These are phyloP conservation scores for Butyriboletus appendiculatus DNA, from an alignment of 1,284 basidiomycete species.

Conservation along the genomic window DNA sequence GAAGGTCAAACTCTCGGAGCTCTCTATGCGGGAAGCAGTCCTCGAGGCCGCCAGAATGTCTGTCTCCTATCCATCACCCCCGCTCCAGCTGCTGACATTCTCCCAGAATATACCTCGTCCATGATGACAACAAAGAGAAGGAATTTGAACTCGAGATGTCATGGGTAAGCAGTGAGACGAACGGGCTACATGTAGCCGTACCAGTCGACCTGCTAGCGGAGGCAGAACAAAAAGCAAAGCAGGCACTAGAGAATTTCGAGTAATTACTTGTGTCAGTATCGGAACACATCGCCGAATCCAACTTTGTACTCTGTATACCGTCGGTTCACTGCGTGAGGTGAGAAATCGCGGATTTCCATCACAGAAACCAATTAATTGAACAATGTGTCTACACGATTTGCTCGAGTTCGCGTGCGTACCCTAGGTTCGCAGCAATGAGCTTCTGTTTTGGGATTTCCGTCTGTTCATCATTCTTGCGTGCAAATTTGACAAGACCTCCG, in stretches of 20 bases:
- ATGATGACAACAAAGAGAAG: constrained; percentile 98
- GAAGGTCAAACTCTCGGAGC: constrained; percentile 84
- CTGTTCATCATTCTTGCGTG: constrained; percentile 73
- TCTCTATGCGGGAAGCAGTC: constrained; percentile 85
- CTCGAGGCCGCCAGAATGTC: constrained; percentile 94
- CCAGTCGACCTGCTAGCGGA: constrained; percentile 85
- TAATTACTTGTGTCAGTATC: constrained; percentile 34
- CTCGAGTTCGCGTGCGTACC: constrained; percentile 84
- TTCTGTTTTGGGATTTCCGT: constrained; percentile 82
- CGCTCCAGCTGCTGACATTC: constrained; percentile 10
- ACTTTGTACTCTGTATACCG: constrained; percentile 15
- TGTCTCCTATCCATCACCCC: constrained; percentile 33
- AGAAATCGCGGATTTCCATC: neutral
- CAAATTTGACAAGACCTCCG: constrained; percentile 60
- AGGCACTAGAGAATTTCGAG: constrained; percentile 88
- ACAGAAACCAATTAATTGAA: neutral
- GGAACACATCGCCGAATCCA: constrained; percentile 6
- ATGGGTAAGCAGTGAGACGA: constrained; percentile 91
- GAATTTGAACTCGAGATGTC: constrained; percentile 98
- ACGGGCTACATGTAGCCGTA: constrained; percentile 78
- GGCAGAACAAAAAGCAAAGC: constrained; percentile 89
- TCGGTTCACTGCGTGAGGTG: neutral
- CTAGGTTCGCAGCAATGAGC: constrained; percentile 72
- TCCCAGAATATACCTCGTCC: constrained; percentile 91
- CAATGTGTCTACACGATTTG: constrained; percentile 72